These are phyloP conservation scores for Verticillium tricorpus DNA, from an alignment of 2,329 filamentous ascomycete species.

Conservation along the genomic window DNA sequence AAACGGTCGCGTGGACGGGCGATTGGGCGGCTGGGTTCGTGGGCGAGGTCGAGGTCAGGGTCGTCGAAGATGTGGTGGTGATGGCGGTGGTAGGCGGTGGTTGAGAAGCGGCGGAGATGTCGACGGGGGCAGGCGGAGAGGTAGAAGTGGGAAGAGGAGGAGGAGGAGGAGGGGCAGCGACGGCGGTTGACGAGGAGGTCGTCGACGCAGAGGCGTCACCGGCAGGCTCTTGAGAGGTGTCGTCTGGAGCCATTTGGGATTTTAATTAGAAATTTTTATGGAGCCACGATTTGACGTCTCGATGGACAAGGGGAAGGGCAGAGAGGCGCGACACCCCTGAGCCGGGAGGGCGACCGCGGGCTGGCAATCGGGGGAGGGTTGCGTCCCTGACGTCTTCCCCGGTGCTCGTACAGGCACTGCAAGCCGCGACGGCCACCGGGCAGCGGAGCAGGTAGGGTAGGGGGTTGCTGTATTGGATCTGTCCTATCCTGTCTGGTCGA, in stretches of 20 bases:
- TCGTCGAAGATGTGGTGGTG: slow-evolving; percentile 8
- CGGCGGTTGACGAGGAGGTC: slow-evolving; percentile 7
- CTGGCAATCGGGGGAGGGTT: slow-evolving; percentile 1
- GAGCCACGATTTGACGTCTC: slow-evolving; percentile 27
- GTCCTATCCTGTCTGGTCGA: neutral
- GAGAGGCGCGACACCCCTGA: slow-evolving; percentile 12
- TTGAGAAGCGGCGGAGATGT: slow-evolving; percentile 6
- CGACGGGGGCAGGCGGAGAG: slow-evolving; percentile 1
- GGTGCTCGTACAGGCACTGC: neutral
- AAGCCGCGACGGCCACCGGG: neutral
- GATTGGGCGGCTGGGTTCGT: slow-evolving; percentile 3
- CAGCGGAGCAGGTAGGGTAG: neutral
- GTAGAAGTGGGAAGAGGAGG: neutral
- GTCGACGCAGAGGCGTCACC: slow-evolving; percentile 4
- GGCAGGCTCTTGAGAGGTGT: slow-evolving; percentile 5
- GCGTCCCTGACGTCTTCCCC: neutral
- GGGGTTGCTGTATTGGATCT: slow-evolving; percentile 5
- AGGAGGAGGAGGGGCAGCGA: slow-evolving; percentile 2
- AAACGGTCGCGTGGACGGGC: neutral
- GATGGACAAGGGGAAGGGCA: slow-evolving; percentile 21
- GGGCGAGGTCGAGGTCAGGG: slow-evolving; percentile 7
- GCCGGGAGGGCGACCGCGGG: slow-evolving; percentile 1
- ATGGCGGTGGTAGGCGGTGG: neutral
- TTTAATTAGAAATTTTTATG: slow-evolving; percentile 35
- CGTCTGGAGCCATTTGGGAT: slow-evolving; percentile 31